phyloP scores from a whole-genome alignment of 116 monocot genomes.

The Phalaenopsis hybrid region DNA sequence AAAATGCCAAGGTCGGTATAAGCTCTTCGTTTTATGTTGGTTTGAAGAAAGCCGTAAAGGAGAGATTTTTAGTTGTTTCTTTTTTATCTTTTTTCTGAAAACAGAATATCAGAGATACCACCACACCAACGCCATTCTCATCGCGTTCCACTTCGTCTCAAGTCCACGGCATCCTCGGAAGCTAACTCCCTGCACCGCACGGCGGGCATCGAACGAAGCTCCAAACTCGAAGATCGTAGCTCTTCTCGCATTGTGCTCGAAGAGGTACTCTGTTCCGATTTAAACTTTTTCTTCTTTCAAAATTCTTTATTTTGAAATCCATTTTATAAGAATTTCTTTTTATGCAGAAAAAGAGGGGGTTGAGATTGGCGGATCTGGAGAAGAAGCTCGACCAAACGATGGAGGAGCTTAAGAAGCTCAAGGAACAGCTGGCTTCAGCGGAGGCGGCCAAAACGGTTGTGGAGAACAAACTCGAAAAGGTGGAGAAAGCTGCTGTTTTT shows the following conservation, averaged over 20 bases:
- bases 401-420: slow-evolving; percentile 63
- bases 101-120: slow-evolving; percentile 17
- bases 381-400: slow-evolving; percentile 45
- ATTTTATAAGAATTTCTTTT: background rate
- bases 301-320: no score
- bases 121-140: slow-evolving; percentile 24
- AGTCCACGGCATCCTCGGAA: slow-evolving; percentile 20
- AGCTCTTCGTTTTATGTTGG: background rate
- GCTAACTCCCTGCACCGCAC: slow-evolving; percentile 20
- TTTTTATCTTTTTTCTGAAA: background rate
- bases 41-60: background rate
- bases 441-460: slow-evolving; percentile 43
- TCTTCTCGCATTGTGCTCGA: slow-evolving; percentile 29
- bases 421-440: slow-evolving; percentile 53
- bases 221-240: slow-evolving; percentile 27
- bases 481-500: slow-evolving; percentile 1
- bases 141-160: slow-evolving; percentile 20
- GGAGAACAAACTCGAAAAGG: slow-evolving; percentile 18
- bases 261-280: slow-evolving; percentile 10
- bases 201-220: slow-evolving; percentile 14
- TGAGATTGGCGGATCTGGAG: slow-evolving; percentile 46
- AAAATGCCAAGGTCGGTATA: slow-evolving; percentile 15
- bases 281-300: background rate
- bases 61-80: background rate
- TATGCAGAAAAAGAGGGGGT: slow-evolving; percentile 51